These are phyloP conservation scores for Phyllosticta citrichinensis DNA, from an alignment of 2,329 filamentous ascomycete species.

Conservation along the genomic window DNA sequence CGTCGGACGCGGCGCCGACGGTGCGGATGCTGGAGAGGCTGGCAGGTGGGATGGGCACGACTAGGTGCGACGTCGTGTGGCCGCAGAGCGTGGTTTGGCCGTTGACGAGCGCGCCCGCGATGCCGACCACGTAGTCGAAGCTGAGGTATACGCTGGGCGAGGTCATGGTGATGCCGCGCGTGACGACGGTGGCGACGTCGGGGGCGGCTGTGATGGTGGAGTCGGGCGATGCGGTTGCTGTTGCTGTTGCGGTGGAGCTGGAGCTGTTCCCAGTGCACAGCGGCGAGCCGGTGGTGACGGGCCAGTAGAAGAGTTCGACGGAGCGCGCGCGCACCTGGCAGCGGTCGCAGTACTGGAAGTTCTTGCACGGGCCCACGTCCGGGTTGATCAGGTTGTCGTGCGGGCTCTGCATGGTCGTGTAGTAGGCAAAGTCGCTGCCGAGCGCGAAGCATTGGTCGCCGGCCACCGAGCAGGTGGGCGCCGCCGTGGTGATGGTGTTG, in stretches of 20 bases:
- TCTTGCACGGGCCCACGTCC: neutral
- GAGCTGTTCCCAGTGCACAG: neutral
- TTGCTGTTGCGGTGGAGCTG: neutral
- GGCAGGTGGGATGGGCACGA: neutral
- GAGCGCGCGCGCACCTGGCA: neutral
- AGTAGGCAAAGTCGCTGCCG: neutral
- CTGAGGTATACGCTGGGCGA: neutral
- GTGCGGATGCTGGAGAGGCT: constrained; percentile 1
- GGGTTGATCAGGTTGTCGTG: neutral
- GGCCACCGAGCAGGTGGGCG: neutral
- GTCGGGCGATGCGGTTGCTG: neutral
- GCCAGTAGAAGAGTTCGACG: neutral
- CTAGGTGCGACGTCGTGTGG: neutral
- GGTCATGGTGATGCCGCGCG: neutral
- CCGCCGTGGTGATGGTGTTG: neutral
- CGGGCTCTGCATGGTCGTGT: neutral
- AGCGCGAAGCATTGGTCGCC: neutral
- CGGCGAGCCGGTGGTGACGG: neutral
- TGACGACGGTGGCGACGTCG: neutral
- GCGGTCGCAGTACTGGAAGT: neutral
- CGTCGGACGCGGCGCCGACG: no score
- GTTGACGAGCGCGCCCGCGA: neutral
- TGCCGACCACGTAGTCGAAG: neutral
- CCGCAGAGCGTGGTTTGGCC: neutral
- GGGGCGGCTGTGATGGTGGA: neutral